These are phyloP conservation scores for Baorangia bicolor DNA, from an alignment of 768 basidiomycete species.

Conservation along the genomic window DNA sequence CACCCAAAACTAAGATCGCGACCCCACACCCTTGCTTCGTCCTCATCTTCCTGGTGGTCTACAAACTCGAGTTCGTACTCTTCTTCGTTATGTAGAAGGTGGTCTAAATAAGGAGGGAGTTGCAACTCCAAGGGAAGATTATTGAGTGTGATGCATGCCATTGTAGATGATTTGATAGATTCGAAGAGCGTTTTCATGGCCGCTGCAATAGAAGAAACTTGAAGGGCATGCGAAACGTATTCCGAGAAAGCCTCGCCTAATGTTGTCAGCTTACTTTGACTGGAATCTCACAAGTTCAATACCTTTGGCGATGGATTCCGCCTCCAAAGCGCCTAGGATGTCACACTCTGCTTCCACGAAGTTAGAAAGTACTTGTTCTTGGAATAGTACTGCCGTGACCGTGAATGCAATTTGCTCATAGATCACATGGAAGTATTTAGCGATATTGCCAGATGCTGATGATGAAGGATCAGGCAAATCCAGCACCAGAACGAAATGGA, in stretches of 20 bases:
- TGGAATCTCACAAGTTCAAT: constrained; percentile 34
- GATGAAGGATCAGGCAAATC: constrained; percentile 91
- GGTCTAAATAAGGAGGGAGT: constrained; percentile 78
- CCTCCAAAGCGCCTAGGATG: constrained; percentile 64
- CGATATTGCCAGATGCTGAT: constrained; percentile 71
- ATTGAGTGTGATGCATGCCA: constrained; percentile 78
- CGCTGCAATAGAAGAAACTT: constrained; percentile 66
- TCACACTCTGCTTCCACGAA: constrained; percentile 87
- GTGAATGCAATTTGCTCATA: constrained; percentile 90
- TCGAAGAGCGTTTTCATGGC: constrained; percentile 82
- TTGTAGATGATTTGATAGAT: constrained; percentile 69
- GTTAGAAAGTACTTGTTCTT: constrained; percentile 83
- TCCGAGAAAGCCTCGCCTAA: constrained; percentile 59
- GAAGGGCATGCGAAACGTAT: constrained; percentile 58
- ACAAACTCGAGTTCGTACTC: constrained; percentile 54
- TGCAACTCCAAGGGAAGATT: constrained; percentile 82
- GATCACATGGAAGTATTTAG: constrained; percentile 80
- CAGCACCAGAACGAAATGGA: constrained; percentile 84
- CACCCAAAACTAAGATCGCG: constrained; percentile 68
- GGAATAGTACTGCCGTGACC: constrained; percentile 87
- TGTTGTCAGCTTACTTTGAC: constrained; percentile 6
- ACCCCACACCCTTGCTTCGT: constrained; percentile 57
- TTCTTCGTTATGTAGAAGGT: constrained; percentile 64
- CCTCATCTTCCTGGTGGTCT: constrained; percentile 52
- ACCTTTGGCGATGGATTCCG: constrained; percentile 69